phyloP scores from a whole-genome alignment of 495 filamentous ascomycete species.

The Tuber umbilicatum region DNA sequence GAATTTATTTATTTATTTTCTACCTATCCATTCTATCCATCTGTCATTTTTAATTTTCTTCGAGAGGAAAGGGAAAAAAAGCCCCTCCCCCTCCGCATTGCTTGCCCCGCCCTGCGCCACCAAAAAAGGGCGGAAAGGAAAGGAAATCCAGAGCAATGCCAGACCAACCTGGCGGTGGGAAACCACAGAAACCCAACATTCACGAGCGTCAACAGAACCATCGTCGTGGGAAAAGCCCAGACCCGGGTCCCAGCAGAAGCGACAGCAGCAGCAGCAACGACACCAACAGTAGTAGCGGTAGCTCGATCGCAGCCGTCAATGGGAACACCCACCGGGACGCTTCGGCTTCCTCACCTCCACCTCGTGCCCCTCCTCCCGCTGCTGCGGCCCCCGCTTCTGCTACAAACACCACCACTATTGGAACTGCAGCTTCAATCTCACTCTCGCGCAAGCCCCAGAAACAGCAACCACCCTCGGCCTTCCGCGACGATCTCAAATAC shows the following conservation, averaged over 20 bases:
- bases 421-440: slow-evolving; percentile 22
- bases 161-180: slow-evolving; percentile 29
- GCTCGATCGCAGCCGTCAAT: slow-evolving; percentile 24
- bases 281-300: slow-evolving; percentile 9
- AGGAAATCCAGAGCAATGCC: slow-evolving; percentile 23
- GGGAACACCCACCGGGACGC: slow-evolving; percentile 18
- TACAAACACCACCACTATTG: neutral
- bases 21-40: neutral
- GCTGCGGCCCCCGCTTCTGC: neutral
- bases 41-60: neutral
- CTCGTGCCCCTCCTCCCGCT: neutral
- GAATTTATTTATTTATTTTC: neutral
- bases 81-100: slow-evolving; percentile 5
- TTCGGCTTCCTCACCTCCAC: slow-evolving; percentile 2
- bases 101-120: slow-evolving; percentile 19
- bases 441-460: slow-evolving; percentile 10
- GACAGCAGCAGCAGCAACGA: slow-evolving; percentile 5
- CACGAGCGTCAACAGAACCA: slow-evolving; percentile 33
- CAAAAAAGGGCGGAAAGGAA: slow-evolving; percentile 11
- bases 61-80: neutral
- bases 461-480: slow-evolving; percentile 8
- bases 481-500: slow-evolving; percentile 26
- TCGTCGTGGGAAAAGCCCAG: slow-evolving; percentile 28
- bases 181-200: slow-evolving; percentile 29
- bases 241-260: slow-evolving; percentile 25